phyloP scores from a whole-genome alignment of 1,284 basidiomycete genomes.

The Stereum hirsutum region DNA sequence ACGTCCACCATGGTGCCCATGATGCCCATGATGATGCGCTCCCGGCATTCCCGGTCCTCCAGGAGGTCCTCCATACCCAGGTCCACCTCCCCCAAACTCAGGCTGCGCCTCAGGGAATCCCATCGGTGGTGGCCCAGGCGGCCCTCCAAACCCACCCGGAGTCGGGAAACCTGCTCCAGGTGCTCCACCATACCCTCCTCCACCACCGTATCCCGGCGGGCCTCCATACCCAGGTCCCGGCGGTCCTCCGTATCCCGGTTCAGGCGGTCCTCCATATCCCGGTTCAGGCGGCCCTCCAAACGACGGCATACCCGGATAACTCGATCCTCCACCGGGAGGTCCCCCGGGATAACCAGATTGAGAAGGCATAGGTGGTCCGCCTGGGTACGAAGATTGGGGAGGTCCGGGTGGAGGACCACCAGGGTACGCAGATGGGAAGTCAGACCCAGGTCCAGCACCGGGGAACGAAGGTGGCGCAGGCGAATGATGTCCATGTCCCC shows the following conservation, averaged over 20 bases:
- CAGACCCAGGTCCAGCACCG: not conserved
- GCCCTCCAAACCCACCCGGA: not conserved
- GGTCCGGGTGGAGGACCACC: not conserved
- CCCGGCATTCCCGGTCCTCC: slow-evolving; percentile 3
- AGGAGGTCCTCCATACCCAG: not conserved
- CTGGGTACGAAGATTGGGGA: slow-evolving; percentile 5
- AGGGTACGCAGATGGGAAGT: too few relatives aligned
- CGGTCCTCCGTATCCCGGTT: not conserved
- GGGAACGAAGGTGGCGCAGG: slow-evolving; percentile 1
- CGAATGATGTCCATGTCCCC: slow-evolving; percentile 10
- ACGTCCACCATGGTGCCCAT: too few relatives aligned
- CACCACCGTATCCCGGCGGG: not conserved
- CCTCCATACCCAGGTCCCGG: not conserved
- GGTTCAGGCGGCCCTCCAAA: slow-evolving; percentile 5
- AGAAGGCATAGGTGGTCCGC: slow-evolving; percentile 2
- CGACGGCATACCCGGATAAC: slow-evolving; percentile 6
- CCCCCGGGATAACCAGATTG: slow-evolving; percentile 2
- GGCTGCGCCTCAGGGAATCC: not conserved
- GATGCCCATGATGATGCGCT: not conserved
- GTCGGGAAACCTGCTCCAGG: not conserved
- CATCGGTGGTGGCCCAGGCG: too few relatives aligned
- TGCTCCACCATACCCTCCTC: not conserved
- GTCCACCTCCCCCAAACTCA: not conserved
- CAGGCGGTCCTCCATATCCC: not conserved
- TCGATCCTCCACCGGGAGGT: too few relatives aligned